These are phyloP conservation scores for Osmanthus fragrans DNA, from an alignment of 257 asterid species.

Conservation along the genomic window DNA sequence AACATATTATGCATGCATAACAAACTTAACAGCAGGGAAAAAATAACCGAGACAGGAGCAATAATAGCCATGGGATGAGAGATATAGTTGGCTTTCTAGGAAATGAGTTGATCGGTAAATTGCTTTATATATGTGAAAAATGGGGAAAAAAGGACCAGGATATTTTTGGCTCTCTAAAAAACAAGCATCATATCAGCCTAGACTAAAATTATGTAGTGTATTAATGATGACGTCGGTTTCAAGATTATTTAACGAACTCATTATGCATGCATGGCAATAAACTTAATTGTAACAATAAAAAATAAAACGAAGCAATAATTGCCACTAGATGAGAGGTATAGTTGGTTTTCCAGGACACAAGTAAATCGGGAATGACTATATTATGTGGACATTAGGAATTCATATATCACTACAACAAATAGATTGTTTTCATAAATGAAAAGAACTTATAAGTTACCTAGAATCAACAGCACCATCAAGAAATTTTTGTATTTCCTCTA, in stretches of 20 bases:
- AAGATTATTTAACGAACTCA: not conserved
- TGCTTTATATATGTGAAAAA: not conserved
- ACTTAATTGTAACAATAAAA: not conserved
- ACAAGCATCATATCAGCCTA: not conserved
- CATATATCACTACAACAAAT: not conserved
- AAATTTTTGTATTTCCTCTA: constrained; percentile 88
- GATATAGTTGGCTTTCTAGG: not conserved
- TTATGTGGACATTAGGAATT: too few relatives aligned
- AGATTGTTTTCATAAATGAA: not conserved
- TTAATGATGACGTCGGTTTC: not conserved
- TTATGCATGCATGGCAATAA: not conserved
- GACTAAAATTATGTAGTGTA: not conserved
- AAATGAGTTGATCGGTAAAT: not conserved
- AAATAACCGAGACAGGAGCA: not conserved
- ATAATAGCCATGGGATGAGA: not conserved
- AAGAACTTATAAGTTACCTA: constrained; percentile 46
- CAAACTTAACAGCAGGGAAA: not conserved
- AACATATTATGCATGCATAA: not conserved
- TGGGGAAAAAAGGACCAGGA: not conserved
- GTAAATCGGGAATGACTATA: constrained; percentile 5
- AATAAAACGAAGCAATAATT: not conserved
- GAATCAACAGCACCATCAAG: constrained; percentile 85
- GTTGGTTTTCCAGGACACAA: not conserved
- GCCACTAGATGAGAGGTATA: not conserved
- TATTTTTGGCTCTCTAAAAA: not conserved